These are phyloP conservation scores for Sorghum bicolor DNA, from an alignment of 176 grass and related monocot species.

Conservation along the genomic window DNA sequence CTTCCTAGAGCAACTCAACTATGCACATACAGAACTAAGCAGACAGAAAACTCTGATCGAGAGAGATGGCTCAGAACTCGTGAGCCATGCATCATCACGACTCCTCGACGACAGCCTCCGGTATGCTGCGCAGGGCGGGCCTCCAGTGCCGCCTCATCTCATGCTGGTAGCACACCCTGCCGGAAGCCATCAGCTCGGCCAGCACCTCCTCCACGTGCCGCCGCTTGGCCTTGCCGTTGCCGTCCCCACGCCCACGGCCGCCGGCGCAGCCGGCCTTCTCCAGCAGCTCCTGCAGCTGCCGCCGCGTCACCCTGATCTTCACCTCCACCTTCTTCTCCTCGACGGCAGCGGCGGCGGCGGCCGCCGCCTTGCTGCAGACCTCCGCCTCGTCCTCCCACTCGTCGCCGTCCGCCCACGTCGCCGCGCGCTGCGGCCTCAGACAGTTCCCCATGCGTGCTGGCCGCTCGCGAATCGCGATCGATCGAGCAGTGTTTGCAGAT, in stretches of 20 bases:
- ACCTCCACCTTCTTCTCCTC: conserved; percentile 34
- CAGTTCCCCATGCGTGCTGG: conserved; percentile 56
- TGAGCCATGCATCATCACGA: background rate
- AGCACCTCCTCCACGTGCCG: conserved; percentile 33
- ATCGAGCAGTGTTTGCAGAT: background rate
- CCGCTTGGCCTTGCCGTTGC: conserved; percentile 19
- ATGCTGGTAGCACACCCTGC: conserved; percentile 18
- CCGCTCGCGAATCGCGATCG: background rate
- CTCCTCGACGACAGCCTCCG: conserved; percentile 29
- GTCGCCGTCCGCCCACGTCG: conserved; percentile 57
- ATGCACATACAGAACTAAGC: background rate
- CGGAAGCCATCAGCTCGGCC: conserved; percentile 34
- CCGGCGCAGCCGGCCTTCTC: background rate
- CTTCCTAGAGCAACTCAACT: conserved; percentile 9
- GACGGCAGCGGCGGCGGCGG: background rate
- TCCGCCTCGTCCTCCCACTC: conserved; percentile 35
- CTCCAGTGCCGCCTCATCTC: conserved; percentile 36
- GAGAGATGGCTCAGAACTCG: background rate
- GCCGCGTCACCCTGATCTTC: conserved; percentile 59
- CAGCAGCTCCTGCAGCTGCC: conserved; percentile 60
- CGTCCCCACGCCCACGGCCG: background rate
- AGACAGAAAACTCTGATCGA: background rate
- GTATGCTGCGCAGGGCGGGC: conserved; percentile 51
- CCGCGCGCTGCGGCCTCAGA: conserved; percentile 21
- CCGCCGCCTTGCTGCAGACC: background rate